Evolutionary conservation across 805 yeast genomes (phyloP).

Genomic region (Komagataella pseudopastoris): DNA sequence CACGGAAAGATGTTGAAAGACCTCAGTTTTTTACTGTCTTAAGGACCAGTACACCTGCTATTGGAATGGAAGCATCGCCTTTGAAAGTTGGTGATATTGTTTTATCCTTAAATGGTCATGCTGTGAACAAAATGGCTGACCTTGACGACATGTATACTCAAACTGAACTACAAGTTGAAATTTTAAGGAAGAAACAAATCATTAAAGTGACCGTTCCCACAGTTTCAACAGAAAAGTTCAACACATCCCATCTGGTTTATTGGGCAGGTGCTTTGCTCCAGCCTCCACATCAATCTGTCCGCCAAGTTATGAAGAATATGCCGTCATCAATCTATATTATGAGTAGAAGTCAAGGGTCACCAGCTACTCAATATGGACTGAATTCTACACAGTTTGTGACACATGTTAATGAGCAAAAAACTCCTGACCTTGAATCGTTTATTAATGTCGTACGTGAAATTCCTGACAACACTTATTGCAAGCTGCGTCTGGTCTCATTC

Average conservation of each 20-base stretch:
- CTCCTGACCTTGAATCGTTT: conserved; percentile 59
- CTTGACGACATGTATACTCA: conserved; percentile 34
- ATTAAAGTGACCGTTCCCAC: conserved; percentile 52
- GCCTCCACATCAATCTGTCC: conserved; percentile 85
- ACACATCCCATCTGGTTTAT: conserved; percentile 52
- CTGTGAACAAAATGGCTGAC: conserved; percentile 58
- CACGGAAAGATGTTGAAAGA: conserved; percentile 42
- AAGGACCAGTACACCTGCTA: conserved; percentile 32
- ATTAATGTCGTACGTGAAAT: conserved; percentile 51
- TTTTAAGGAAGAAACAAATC: conserved; percentile 62
- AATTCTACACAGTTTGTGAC: conserved; percentile 77
- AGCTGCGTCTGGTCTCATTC: conserved; percentile 68
- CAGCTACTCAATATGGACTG: conserved; percentile 72
- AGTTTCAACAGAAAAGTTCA: conserved; percentile 37
- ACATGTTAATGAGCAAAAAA: conserved; percentile 69
- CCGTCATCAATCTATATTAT: conserved; percentile 83
- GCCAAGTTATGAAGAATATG: conserved; percentile 63
- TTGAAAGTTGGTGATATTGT: conserved; percentile 64
- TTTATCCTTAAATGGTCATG: conserved; percentile 49
- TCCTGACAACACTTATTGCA: conserved; percentile 71
- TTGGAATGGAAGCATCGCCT: conserved; percentile 15
- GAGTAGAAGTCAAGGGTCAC: conserved; percentile 66
- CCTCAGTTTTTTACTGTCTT: conserved; percentile 61
- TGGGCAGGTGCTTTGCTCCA: conserved; percentile 85
- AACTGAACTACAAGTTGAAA: conserved; percentile 36